Base-by-base conservation (phyloP, 78 protist genomes). In the Chrysochromulina parva region DNA sequence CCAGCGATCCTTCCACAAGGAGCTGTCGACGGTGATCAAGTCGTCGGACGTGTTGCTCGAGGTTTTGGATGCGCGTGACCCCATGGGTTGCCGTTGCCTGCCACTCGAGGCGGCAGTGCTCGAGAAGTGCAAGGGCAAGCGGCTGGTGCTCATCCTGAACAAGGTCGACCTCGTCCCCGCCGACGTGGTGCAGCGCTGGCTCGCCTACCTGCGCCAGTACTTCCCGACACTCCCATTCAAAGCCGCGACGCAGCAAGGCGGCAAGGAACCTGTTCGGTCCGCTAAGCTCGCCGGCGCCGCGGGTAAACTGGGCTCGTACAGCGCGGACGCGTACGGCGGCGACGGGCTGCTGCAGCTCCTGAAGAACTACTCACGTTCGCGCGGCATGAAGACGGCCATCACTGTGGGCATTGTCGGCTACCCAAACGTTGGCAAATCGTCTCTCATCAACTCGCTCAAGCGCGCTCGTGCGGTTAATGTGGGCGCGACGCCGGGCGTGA, bases 31-130 rank as follows among this genome's bases (percentile, higher is more conserved):
- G 88, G 99, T 98, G 0, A 93, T 98, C 24, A 95, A 94, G n/a
- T 87, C 55, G 22, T 76, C 97, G 9, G 99, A 98, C 82, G 99
- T 98, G 54, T 93, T 98, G 2, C 93, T 98, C 10, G 97, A 95
- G 66, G 98, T 98, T 54, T 85, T 98, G 28, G 99, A 98, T 90
- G 99, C 99, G 3, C 96, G 99, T n/a, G 99, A 98, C 89, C 99
- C 99, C 54, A n/a, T 97, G 74, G 99, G 99, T 3, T 97, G 99
- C 94, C 96, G 99, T 26, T 95, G 96, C 53, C n/a, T 38, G 19
- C 94, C 92, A 24, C 76, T 98, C n/a, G 99, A 98, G 90, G 65
- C 85, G 73, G 76, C 84, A 90, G 94, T 96, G 24, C 71, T 76
- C 10, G 59, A 92, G 55, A 28, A 65, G 85, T 69, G 50, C 82